phyloP scores from a whole-genome alignment of 1,284 basidiomycete genomes.

The Pholiota adiposa region DNA sequence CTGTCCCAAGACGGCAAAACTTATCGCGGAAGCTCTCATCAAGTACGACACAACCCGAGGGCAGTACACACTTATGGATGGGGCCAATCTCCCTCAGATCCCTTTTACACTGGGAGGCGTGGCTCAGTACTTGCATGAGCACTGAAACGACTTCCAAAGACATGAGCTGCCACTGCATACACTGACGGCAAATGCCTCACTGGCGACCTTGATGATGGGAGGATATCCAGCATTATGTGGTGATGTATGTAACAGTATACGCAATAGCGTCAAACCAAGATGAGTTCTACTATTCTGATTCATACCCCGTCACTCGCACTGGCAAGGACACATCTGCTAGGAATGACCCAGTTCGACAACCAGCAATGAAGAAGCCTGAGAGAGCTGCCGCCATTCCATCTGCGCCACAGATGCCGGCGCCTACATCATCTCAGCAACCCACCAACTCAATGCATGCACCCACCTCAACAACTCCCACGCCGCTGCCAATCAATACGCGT shows the following conservation, averaged over 20 bases:
- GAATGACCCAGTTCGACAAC: neutral
- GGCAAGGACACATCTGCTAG: neutral
- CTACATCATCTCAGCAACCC: neutral
- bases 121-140: neutral
- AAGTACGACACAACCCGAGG: neutral
- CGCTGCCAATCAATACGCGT: constrained; percentile 5
- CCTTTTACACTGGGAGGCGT: neutral
- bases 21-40: neutral
- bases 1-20: too few relatives aligned
- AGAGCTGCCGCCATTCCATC: neutral
- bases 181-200: neutral
- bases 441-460: neutral
- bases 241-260: neutral
- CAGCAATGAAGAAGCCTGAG: neutral
- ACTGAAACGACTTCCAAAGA: neutral
- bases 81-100: neutral
- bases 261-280: neutral
- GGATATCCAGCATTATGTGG: neutral
- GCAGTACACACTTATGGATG: neutral
- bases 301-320: neutral
- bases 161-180: neutral
- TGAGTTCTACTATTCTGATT: neutral
- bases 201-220: neutral
- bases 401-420: neutral
- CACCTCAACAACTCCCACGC: neutral